Base-by-base conservation (phyloP, 139 green algal genomes). In the Picochlorum sp. region DNA sequence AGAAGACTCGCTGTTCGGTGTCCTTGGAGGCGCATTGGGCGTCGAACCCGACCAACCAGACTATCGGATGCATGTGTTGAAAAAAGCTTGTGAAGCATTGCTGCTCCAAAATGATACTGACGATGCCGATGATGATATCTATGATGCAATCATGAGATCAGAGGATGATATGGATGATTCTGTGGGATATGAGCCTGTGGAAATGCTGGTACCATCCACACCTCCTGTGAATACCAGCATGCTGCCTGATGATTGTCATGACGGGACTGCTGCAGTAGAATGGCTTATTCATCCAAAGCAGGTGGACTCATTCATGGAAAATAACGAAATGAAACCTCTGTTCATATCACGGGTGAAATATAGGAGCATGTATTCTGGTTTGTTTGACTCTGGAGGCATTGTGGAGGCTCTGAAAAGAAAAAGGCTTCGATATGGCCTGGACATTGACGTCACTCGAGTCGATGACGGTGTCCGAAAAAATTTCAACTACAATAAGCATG, bases 401-500 rank as follows among this genome's bases (percentile, higher is more conserved):
- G 56, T 77, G 8, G 2, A 15, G 26, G 60, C 77, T 34, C 72
- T 54, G 11, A 3, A 88, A 38, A 46, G 45, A 24, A 52, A 18
- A 38, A 32, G 49, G 38, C 52, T 90, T 56, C 51, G 68, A 67
- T 92, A 87, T 67, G 38, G 59, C n/a, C 68, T 46, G 37, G 84
- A 90, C 64, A 58, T 91, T 9, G 85, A 92, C 56, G 84, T 91
- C 13, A 78, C 68, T 37, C 49, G 32, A 21, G 88, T 81, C 68
- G 20, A 20, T 13, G 64, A 73, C 60, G 52, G 77, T 8, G 34
- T 62, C 60, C 75, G 74, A 28, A 32, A 67, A 23, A 90, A 85
- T 56, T 61, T 66, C 49, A 86, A 90, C 58, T 74, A 73, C 57
- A 77, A 80, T 24, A 62, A 62, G 56, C 56, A 9, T 49, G 16